These are phyloP conservation scores for Sphaerostilbella broomeana DNA, from an alignment of 2,329 filamentous ascomycete genomes.

Conservation along the genomic window DNA sequence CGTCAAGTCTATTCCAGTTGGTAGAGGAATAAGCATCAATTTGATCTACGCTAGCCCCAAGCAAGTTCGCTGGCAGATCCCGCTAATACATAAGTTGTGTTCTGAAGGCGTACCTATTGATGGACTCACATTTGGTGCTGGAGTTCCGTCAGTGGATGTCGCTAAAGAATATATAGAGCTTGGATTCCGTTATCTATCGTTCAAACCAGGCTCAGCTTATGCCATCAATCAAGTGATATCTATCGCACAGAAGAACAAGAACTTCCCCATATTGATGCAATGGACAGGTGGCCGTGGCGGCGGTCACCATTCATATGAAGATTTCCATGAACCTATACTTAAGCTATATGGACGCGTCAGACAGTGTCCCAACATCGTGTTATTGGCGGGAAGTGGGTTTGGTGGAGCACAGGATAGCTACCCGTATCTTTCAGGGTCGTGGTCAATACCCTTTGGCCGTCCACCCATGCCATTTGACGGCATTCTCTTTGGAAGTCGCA, in stretches of 20 bases:
- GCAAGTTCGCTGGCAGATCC: slow-evolving; percentile 90
- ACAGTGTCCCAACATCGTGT: slow-evolving; percentile 76
- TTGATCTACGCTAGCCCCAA: slow-evolving; percentile 86
- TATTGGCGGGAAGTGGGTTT: slow-evolving; percentile 87
- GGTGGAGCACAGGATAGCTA: slow-evolving; percentile 86
- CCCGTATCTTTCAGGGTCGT: slow-evolving; percentile 82
- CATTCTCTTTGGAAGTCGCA: slow-evolving; percentile 80
- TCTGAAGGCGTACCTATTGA: slow-evolving; percentile 86
- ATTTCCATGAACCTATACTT: slow-evolving; percentile 87
- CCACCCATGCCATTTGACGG: slow-evolving; percentile 93
- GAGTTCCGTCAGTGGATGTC: slow-evolving; percentile 88
- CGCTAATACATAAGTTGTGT: slow-evolving; percentile 70
- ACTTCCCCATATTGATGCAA: slow-evolving; percentile 86
- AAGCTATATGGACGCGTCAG: slow-evolving; percentile 88
- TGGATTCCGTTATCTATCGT: slow-evolving; percentile 85
- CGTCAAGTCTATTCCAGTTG: slow-evolving; percentile 73
- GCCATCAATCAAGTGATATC: slow-evolving; percentile 87
- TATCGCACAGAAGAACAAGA: slow-evolving; percentile 88
- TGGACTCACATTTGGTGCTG: slow-evolving; percentile 85
- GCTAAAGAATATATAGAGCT: slow-evolving; percentile 90
- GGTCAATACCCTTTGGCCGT: slow-evolving; percentile 82
- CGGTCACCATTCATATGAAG: slow-evolving; percentile 90
- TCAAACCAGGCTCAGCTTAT: slow-evolving; percentile 87
- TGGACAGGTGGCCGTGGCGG: slow-evolving; percentile 94
- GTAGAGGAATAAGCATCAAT: slow-evolving; percentile 83